A percentile compares a stretch with the other conserved stretches of the same genome.
phyloP scores from a whole-genome alignment of 192 early-diverging fungal species.

The Backusella morwellensis region DNA sequence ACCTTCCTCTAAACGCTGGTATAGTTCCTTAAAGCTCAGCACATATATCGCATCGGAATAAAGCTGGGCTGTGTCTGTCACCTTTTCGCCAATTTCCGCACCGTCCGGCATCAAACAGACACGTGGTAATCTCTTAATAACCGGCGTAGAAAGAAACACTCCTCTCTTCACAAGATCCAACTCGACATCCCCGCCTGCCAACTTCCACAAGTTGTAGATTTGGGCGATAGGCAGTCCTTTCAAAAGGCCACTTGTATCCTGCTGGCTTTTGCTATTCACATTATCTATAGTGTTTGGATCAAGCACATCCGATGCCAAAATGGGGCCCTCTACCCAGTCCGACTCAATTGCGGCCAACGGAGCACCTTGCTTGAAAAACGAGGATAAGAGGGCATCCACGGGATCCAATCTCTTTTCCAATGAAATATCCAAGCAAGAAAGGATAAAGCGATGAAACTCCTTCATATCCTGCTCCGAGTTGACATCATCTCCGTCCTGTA shows the following conservation, averaged over 20 bases:
- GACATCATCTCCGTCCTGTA: neutral
- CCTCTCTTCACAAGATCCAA: constrained; percentile 48
- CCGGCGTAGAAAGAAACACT: constrained; percentile 45
- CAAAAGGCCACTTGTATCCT: constrained; percentile 10
- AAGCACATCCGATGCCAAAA: constrained; percentile 41
- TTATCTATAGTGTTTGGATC: constrained; percentile 36
- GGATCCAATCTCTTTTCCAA: constrained; percentile 17
- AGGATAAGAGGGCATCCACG: constrained; percentile 33
- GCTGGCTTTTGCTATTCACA: constrained; percentile 1
- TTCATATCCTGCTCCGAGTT: constrained; percentile 10
- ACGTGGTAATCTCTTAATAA: constrained; percentile 54
- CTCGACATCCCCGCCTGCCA: constrained; percentile 66
- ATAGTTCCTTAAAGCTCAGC: constrained; percentile 49
- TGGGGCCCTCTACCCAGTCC: constrained; percentile 31
- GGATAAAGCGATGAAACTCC: constrained; percentile 27
- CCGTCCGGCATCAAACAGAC: constrained; percentile 39
- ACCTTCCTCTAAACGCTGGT: constrained; percentile 37
- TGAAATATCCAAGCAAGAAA: constrained; percentile 27
- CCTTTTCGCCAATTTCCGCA: constrained; percentile 33
- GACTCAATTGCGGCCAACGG: neutral
- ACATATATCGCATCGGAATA: constrained; percentile 48
- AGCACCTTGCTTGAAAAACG: constrained; percentile 20
- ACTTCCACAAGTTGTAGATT: constrained; percentile 62
- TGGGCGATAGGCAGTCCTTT: constrained; percentile 46
- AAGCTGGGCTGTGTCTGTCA: constrained; percentile 43